Evolutionary conservation across 2,329 filamentous ascomycete species (phyloP).

Genomic region (Penicillium sumatraense): DNA sequence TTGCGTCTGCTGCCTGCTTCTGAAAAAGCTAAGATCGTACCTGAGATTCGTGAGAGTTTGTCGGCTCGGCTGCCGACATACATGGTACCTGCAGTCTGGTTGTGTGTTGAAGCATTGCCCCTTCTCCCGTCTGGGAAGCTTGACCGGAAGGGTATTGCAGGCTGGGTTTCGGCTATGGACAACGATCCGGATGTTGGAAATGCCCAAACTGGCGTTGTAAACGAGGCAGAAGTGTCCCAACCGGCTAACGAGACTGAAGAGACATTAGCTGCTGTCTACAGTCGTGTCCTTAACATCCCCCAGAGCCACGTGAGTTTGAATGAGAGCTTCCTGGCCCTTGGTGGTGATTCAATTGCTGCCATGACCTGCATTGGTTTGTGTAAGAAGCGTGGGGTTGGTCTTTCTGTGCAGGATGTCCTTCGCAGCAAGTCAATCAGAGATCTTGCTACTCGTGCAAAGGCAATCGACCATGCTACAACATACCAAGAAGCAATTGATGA

Average conservation of each 20-base stretch:
- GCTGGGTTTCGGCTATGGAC: slow-evolving; percentile 38
- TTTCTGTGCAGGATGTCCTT: slow-evolving; percentile 55
- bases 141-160: slow-evolving; percentile 45
- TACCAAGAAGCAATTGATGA: slow-evolving; percentile 39
- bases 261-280: slow-evolving; percentile 39
- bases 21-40: slow-evolving; percentile 26
- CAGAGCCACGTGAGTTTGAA: slow-evolving; percentile 36
- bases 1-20: slow-evolving; percentile 30
- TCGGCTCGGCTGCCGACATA: slow-evolving; percentile 47
- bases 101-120: slow-evolving; percentile 52
- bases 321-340: slow-evolving; percentile 49
- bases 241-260: slow-evolving; percentile 35
- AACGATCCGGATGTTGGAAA: slow-evolving; percentile 30
- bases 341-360: slow-evolving; percentile 56
- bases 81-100: slow-evolving; percentile 53
- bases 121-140: slow-evolving; percentile 52
- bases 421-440: slow-evolving; percentile 52
- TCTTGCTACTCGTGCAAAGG: slow-evolving; percentile 36
- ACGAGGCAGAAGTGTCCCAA: slow-evolving; percentile 7
- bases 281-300: slow-evolving; percentile 46
- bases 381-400: slow-evolving; percentile 50
- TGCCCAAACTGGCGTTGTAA: background rate
- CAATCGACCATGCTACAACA: slow-evolving; percentile 34
- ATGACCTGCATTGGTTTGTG: slow-evolving; percentile 56
- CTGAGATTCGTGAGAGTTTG: slow-evolving; percentile 35